phyloP scores from a whole-genome alignment of 148 eudicot genomes.

The Rhododendron henanense region DNA sequence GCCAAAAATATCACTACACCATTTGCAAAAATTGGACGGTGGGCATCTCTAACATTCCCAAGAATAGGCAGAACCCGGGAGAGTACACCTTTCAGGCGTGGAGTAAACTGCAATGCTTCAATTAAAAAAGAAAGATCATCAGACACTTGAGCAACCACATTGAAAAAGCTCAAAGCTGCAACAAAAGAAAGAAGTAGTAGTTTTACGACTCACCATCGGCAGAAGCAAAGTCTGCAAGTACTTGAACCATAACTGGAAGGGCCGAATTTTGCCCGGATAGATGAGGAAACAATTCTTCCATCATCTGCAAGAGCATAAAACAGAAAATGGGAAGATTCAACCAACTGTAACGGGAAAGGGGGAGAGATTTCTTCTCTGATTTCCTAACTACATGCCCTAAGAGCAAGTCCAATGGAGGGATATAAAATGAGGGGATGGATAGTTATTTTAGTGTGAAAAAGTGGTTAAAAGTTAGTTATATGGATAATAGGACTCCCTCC shows the following conservation, averaged over 20 bases:
- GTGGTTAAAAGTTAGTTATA: too few relatives aligned
- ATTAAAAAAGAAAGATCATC: conserved; percentile 14
- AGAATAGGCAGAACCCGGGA: conserved; percentile 84
- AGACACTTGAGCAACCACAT: conserved; percentile 15
- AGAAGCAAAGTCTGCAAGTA: conserved; percentile 82
- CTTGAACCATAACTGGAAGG: conserved; percentile 90
- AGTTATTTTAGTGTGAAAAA: too few relatives aligned
- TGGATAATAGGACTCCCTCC: too few relatives aligned
- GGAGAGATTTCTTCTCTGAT: background rate
- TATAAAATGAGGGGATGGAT: too few relatives aligned
- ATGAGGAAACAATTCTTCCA: conserved; percentile 89
- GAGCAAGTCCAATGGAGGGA: too few relatives aligned
- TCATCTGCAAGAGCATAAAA: conserved; percentile 53
- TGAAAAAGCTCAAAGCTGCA: background rate
- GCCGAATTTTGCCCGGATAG: conserved; percentile 79
- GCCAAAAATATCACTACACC: conserved; percentile 38
- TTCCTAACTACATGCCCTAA: background rate
- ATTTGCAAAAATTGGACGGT: conserved; percentile 83
- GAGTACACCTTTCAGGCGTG: conserved; percentile 87
- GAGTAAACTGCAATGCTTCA: conserved; percentile 89
- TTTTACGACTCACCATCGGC: conserved; percentile 59
- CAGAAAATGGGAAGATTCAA: background rate
- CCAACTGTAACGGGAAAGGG: background rate
- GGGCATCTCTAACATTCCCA: conserved; percentile 81
- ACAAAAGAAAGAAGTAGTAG: background rate